A percentile compares a stretch with the other conserved stretches of the same genome.
These are phyloP conservation scores for Candida maesae DNA, from an alignment of 805 yeast genomes.

Conservation along the genomic window DNA sequence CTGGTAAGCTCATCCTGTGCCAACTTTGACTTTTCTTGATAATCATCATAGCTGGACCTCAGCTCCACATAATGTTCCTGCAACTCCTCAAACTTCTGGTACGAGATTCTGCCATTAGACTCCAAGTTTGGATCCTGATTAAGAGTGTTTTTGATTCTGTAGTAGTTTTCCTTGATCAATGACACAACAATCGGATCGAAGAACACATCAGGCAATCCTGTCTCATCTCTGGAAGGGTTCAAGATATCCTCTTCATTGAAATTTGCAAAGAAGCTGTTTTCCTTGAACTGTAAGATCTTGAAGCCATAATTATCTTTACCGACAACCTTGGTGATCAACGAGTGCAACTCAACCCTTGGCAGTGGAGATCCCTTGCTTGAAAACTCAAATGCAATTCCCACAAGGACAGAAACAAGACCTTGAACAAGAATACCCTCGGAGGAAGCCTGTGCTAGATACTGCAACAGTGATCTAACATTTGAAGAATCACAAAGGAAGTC, in stretches of 20 bases:
- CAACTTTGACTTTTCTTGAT: conserved; percentile 29
- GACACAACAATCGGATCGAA: conserved; percentile 62
- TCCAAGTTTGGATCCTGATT: conserved; percentile 71
- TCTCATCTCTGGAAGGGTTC: conserved; percentile 58
- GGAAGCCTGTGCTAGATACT: conserved; percentile 52
- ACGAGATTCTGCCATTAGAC: conserved; percentile 64
- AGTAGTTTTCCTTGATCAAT: conserved; percentile 64
- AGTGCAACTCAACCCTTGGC: conserved; percentile 54
- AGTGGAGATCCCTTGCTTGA: conserved; percentile 56
- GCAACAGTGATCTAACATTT: conserved; percentile 60
- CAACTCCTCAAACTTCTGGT: conserved; percentile 40
- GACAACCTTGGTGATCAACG: conserved; percentile 61
- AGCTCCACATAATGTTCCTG: conserved; percentile 31
- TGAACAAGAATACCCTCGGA: conserved; percentile 57
- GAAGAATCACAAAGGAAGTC: conserved; percentile 70
- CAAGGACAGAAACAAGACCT: conserved; percentile 64
- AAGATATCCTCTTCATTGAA: conserved; percentile 50
- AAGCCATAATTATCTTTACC: conserved; percentile 79
- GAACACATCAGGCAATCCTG: conserved; percentile 85
- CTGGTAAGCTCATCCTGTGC: conserved; percentile 29
- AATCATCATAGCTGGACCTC: conserved; percentile 32
- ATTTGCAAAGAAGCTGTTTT: conserved; percentile 49
- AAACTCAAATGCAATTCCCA: conserved; percentile 83
- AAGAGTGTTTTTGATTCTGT: conserved; percentile 65
- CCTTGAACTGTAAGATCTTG: conserved; percentile 69